Percentiles rank a stretch among this genome's conserved stretches.
These are phyloP conservation scores for Hamigera avellanea DNA, from an alignment of 495 filamentous ascomycete species.

Conservation along the genomic window DNA sequence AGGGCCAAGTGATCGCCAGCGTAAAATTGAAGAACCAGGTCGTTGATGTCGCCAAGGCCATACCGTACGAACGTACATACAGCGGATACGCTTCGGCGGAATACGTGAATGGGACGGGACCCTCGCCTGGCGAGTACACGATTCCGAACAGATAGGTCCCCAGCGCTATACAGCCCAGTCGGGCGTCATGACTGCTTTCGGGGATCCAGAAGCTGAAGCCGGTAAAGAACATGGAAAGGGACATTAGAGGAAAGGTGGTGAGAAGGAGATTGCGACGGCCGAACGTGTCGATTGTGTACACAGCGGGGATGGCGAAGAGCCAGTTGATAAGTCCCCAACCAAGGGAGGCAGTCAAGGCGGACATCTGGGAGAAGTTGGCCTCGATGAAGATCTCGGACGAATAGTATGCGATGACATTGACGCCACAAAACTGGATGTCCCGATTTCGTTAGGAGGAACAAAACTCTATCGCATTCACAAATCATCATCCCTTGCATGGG, in stretches of 20 bases:
- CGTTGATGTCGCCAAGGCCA: constrained; percentile 56
- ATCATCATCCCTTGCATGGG: too few species aligned
- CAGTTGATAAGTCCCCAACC: constrained; percentile 74
- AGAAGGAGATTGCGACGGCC: constrained; percentile 72
- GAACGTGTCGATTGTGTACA: constrained; percentile 76
- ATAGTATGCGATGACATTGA: constrained; percentile 53
- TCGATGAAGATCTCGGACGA: constrained; percentile 40
- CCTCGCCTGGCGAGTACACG: constrained; percentile 69
- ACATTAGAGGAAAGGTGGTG: constrained; percentile 68
- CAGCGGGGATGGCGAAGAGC: constrained; percentile 64
- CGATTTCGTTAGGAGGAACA: too few species aligned
- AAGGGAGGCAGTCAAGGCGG: constrained; percentile 54
- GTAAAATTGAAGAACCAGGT: constrained; percentile 45
- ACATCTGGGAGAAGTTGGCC: constrained; percentile 32
- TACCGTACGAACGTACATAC: constrained; percentile 59
- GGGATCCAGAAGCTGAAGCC: constrained; percentile 74
- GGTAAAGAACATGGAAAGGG: constrained; percentile 60
- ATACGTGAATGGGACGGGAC: constrained; percentile 77
- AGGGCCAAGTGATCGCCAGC: constrained; percentile 49
- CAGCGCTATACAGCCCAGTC: constrained; percentile 47
- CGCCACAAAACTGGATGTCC: constrained; percentile 46
- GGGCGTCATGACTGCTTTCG: constrained; percentile 25
- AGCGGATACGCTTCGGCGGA: constrained; percentile 72
- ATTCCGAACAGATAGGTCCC: constrained; percentile 68
- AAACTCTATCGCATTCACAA: constrained; percentile 15